Percentiles rank a stretch among this genome's conserved stretches.
phyloP scores from a whole-genome alignment of 768 basidiomycete species.

The Leucocoprinus sp. region DNA sequence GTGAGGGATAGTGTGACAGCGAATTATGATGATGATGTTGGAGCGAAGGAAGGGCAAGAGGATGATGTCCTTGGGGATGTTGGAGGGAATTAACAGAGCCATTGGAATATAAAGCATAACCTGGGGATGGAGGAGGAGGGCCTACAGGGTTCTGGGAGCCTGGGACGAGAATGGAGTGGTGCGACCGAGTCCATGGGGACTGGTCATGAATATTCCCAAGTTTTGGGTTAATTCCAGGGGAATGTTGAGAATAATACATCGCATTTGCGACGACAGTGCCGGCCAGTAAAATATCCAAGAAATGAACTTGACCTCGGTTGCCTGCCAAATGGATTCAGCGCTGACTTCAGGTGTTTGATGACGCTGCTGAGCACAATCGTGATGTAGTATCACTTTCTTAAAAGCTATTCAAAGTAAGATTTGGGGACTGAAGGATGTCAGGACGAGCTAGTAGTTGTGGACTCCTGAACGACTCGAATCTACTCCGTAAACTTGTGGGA shows the following conservation, averaged over 20 bases:
- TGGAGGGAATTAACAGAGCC: constrained; percentile 56
- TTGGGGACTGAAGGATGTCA: neutral
- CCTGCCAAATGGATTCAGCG: constrained; percentile 1
- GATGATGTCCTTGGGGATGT: constrained; percentile 50
- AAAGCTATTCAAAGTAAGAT: neutral
- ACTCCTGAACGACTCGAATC: constrained; percentile 3
- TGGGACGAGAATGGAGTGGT: constrained; percentile 41
- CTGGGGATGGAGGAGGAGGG: constrained; percentile 64
- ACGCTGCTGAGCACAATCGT: constrained; percentile 1
- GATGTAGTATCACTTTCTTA: neutral
- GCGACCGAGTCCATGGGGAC: constrained; percentile 60
- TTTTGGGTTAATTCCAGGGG: constrained; percentile 74
- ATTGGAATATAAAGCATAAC: constrained; percentile 71
- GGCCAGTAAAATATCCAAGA: constrained; percentile 8
- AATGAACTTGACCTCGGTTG: constrained; percentile 4
- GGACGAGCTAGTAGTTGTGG: constrained; percentile 2
- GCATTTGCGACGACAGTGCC: constrained; percentile 27
- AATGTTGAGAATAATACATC: constrained; percentile 85
- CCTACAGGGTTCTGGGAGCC: constrained; percentile 48
- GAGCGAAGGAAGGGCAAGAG: constrained; percentile 46
- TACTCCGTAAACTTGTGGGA: neutral
- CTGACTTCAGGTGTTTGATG: neutral
- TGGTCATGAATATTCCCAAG: constrained; percentile 70
- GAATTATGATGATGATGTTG: constrained; percentile 77
- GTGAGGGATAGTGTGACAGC: constrained; percentile 69